Conservation (phyloP, 768 basidiomycete genomes). For the Leccinum fibrillosum region DNA sequence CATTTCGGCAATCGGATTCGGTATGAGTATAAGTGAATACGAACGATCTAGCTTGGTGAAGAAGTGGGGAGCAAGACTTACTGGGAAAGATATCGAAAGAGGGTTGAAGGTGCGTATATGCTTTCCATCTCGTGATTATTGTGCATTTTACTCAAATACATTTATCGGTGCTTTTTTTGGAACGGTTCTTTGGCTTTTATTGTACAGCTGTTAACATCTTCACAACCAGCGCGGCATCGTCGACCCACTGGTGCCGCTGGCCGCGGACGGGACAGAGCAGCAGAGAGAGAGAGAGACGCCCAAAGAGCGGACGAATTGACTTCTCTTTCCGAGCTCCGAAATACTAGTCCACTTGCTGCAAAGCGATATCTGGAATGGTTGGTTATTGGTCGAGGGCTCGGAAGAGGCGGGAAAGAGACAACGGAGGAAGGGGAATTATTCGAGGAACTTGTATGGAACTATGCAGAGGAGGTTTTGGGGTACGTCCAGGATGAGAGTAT, state of each 20-base stretch:
- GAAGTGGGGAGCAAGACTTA: conserved; percentile 81
- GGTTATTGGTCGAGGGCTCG: conserved; percentile 57
- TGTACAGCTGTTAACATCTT: conserved; percentile 22
- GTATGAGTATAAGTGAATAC: conserved; percentile 15
- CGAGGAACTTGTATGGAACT: conserved; percentile 56
- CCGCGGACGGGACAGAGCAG: conserved; percentile 21
- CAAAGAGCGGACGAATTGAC: conserved; percentile 23
- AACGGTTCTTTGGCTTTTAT: background rate
- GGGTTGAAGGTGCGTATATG: conserved; percentile 59
- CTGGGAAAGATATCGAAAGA: conserved; percentile 60
- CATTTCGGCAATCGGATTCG: background rate
- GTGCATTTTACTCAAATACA: background rate
- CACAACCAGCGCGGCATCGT: conserved; percentile 17
- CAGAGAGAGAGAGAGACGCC: conserved; percentile 21
- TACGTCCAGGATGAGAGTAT: conserved; percentile 49
- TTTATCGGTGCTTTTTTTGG: background rate
- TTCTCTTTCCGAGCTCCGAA: conserved; percentile 29
- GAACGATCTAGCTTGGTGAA: conserved; percentile 60
- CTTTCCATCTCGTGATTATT: background rate
- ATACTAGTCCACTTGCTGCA: conserved; percentile 42
- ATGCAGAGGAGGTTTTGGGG: conserved; percentile 48
- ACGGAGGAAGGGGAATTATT: conserved; percentile 46
- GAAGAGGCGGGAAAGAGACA: conserved; percentile 23
- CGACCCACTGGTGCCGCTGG: conserved; percentile 16
- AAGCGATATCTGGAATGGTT: conserved; percentile 78